Base-by-base conservation (phyloP, 805 yeast species). In the Cyberlindnera mrakii region DNA sequence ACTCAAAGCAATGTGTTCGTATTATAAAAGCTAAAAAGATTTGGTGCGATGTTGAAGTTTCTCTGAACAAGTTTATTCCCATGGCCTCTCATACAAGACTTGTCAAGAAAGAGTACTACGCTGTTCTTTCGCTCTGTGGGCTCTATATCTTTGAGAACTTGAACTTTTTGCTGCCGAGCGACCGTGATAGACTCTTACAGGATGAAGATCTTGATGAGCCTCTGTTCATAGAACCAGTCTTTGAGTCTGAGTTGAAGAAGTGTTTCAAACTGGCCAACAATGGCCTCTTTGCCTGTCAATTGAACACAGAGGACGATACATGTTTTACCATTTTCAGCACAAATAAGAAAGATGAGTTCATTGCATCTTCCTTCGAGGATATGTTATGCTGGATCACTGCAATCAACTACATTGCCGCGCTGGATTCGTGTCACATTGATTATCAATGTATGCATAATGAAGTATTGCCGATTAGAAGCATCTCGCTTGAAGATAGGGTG, bases 371-470 rank as follows among this genome's bases (percentile, higher is more conserved):
- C 18, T 56, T 58, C n/a, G 60, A 60, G 18, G 85, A 79, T 33
- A 63, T 74, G 60, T 54, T 61, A n/a, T 72, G 74, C 18, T 83
- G 90, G 90, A 70, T 81, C 33, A 66, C 65, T 30, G 59, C 74
- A 7, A 75, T 80, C 52, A 79, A 80, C 49, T 72, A 67, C 49
- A 63, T 75, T 7, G 69, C 80, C 1, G 68, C 81, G 0, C 57
- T 76, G 42, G 70, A 68, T 31, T 61, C 71, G 1, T 68, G 71
- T 40, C 46, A 49, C 7, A 39, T 63, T 51, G 63, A 49, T 39
- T 6, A 51, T 32, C 39, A 43, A 11, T 42, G 42, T 4, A n/a
- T 30, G 6, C 30, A 34, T 23, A 42, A 45, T 36, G 71, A 59
- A 33, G 49, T 55, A 0, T 44, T 53, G 27, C 55, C 58, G 27